Conservation (phyloP, 2,329 filamentous ascomycete genomes). For the Thielaviopsis musarum region DNA sequence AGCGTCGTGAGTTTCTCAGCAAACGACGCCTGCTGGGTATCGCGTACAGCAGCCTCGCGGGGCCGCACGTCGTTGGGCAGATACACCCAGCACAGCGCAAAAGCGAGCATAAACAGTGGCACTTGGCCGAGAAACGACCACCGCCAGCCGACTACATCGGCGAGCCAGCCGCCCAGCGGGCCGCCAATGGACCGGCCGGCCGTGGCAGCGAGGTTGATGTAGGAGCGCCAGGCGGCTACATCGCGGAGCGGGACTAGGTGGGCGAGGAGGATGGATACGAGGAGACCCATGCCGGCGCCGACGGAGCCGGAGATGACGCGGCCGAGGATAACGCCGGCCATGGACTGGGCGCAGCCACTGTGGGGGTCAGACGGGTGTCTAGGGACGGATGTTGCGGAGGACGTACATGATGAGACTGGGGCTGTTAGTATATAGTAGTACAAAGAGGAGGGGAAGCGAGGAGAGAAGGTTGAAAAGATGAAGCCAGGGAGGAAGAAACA, state of each 20-base stretch:
- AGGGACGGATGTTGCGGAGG: not conserved
- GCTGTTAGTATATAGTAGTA: not conserved
- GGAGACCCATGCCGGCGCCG: conserved; percentile 31
- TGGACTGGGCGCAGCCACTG: conserved; percentile 18
- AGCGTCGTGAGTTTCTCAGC: conserved; percentile 17
- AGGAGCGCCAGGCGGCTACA: conserved; percentile 35
- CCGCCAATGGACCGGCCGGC: conserved; percentile 34
- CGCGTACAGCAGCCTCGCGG: not conserved
- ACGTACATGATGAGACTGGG: conserved; percentile 5
- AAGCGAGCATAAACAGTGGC: conserved; percentile 38
- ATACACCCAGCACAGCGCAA: conserved; percentile 35
- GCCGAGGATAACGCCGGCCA: conserved; percentile 32
- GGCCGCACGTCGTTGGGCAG: conserved; percentile 21
- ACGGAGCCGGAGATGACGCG: conserved; percentile 35
- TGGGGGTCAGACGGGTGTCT: not conserved
- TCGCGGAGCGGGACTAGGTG: conserved; percentile 35
- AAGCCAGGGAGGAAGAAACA: no score
- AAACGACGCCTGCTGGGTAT: not conserved
- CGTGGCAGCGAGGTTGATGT: conserved; percentile 35
- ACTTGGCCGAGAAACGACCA: conserved; percentile 50
- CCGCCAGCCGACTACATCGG: conserved; percentile 49
- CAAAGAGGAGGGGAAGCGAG: not conserved
- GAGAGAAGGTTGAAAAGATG: no score
- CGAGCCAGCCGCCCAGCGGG: conserved; percentile 42
- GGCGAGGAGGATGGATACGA: conserved; percentile 35